phyloP scores from a whole-genome alignment of 371 early-diverging fungal genomes.

The Mucor irregularis region DNA sequence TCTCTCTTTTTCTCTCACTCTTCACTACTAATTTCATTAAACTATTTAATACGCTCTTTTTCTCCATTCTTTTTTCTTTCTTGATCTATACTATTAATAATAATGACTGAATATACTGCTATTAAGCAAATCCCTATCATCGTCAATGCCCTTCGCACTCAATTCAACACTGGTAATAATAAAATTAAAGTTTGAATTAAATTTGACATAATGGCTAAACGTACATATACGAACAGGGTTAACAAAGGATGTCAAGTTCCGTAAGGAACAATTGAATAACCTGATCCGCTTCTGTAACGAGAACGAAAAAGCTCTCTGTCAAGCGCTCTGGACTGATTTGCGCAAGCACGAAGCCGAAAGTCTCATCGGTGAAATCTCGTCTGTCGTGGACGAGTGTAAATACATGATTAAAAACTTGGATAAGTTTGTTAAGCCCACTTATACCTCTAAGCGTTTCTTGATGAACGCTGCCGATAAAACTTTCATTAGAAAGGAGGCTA shows the following conservation, averaged over 20 bases:
- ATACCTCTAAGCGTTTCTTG: conserved; percentile 29
- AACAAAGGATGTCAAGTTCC: conserved; percentile 60
- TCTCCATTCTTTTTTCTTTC: conserved; percentile 2
- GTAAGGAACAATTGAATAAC: conserved; percentile 75
- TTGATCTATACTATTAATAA: neutral
- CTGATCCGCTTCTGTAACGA: conserved; percentile 67
- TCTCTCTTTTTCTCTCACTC: neutral
- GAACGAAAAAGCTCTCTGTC: conserved; percentile 57
- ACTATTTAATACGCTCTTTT: too few species aligned
- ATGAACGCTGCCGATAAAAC: conserved; percentile 46
- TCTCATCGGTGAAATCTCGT: conserved; percentile 58
- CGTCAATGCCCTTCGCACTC: conserved; percentile 49
- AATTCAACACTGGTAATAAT: conserved; percentile 45
- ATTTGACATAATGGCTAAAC: too few species aligned
- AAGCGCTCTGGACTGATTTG: conserved; percentile 75
- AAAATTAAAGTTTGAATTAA: neutral
- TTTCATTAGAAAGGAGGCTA: conserved; percentile 64
- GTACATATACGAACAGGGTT: conserved; percentile 41
- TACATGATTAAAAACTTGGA: conserved; percentile 50
- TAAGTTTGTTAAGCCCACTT: conserved; percentile 28
- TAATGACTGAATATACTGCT: conserved; percentile 31
- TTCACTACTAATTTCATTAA: too few species aligned
- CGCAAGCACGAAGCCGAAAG: conserved; percentile 57
- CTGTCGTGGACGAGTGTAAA: conserved; percentile 71
- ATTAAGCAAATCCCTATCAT: conserved; percentile 34